Evolutionary conservation across 331 rosid species (phyloP).

Genomic region (Malus hybrid): DNA sequence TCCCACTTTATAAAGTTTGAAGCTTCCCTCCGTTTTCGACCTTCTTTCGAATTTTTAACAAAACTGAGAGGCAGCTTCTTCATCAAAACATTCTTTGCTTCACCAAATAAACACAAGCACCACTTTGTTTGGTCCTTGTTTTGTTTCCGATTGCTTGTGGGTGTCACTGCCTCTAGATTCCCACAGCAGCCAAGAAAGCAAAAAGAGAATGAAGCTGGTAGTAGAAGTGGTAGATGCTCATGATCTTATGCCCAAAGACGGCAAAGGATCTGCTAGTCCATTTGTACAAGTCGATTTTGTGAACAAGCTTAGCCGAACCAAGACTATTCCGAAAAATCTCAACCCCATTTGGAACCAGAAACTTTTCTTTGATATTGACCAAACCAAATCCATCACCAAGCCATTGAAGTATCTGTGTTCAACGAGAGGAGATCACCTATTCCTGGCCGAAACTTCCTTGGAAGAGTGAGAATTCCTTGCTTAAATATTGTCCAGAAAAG

Average conservation of each 20-base stretch:
- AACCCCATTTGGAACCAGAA: constrained; percentile 59
- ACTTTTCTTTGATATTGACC: constrained; percentile 34
- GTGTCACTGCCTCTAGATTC: constrained; percentile 33
- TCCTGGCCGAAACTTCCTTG: constrained; percentile 41
- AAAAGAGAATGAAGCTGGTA: constrained; percentile 51
- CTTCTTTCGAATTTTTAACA: constrained; percentile 1
- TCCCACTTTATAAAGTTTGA: constrained; percentile 18
- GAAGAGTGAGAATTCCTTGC: constrained; percentile 60
- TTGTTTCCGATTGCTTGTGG: constrained; percentile 46
- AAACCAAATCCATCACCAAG: constrained; percentile 27
- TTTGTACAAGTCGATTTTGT: constrained; percentile 56
- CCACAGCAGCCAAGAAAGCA: constrained; percentile 12
- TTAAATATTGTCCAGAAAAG: constrained; percentile 53
- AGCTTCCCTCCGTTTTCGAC: constrained; percentile 28
- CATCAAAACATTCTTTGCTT: constrained; percentile 65
- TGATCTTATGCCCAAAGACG: constrained; percentile 65
- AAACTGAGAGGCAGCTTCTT: constrained; percentile 39
- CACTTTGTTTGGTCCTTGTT: constrained; percentile 18
- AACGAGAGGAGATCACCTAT: constrained; percentile 35
- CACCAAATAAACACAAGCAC: constrained; percentile 18
- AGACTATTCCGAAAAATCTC: constrained; percentile 50
- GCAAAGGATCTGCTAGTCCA: constrained; percentile 58
- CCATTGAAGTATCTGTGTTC: constrained; percentile 41
- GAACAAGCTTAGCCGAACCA: constrained; percentile 48
- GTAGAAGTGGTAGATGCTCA: constrained; percentile 53